Evolutionary conservation across 2,329 filamentous ascomycete genomes (phyloP), one percentile per base, ranked within the genome.

Genomic region (Fusarium equiseti): DNA sequence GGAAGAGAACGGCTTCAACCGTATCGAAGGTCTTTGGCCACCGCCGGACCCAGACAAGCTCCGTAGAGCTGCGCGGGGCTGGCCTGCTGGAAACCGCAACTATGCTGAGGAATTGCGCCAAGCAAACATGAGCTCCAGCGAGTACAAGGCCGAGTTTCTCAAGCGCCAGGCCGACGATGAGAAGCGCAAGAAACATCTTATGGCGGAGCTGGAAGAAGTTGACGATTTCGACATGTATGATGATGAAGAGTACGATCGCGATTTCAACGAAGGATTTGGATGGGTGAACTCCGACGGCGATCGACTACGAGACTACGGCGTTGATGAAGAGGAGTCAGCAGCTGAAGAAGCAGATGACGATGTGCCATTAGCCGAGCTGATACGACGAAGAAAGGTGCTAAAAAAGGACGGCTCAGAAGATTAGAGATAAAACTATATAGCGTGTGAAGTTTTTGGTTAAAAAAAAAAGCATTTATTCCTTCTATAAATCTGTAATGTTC

Each of bases 201-300:
- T 88, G 22, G 81, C 81, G 1, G 86, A 87, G 78, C 76, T 88
- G 24, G 85, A 88, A 68, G 85, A 88, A 72, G 72, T 81, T 12
- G 88, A 89, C 29, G 90, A 89, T 72, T 89, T 89, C 4, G 85
- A 87, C 40, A 73, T 79, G 63, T 74, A 85, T 62, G 86, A 90
- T 63, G 90, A 89, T 73, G 89, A 89, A 61, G 86, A 88, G 6
- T 83, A 83, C 3, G 87, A 89, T 9, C 71, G 64, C 3, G 73
- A 76, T 5, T 75, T 75, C 13, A 57, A 71, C 70, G 72, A 72
- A 5, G 70, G 72, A 74, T 85, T 86, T 44, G 86, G 83, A 8
- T 96, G 92, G 92, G 88, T 85, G 0, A 95, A 95, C 71, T 85
- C 88, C 0, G 92, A 95, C 55, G 93, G 92, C 3, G 92, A 95